A percentile compares a stretch with the other conserved stretches of the same genome.
Evolutionary conservation across 1,284 basidiomycete species (phyloP).

Genomic region (Termitomyces sp.): DNA sequence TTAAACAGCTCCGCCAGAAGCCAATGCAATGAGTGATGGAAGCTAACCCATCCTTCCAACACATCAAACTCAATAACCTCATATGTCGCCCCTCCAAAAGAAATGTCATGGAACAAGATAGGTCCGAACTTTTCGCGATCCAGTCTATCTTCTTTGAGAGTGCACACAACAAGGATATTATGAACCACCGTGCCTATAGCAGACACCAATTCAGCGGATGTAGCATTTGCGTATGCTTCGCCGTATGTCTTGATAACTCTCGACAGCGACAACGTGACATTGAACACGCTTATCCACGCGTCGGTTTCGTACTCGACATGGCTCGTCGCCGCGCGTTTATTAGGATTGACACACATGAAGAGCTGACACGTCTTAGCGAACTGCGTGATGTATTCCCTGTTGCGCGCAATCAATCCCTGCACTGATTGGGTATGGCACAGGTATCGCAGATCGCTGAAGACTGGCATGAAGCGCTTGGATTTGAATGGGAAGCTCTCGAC

Average conservation of each 20-base stretch:
- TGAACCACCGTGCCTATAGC: conserved; percentile 70
- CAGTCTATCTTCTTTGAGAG: conserved; percentile 56
- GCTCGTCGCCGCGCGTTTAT: conserved; percentile 72
- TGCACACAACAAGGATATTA: conserved; percentile 72
- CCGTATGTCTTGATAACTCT: conserved; percentile 87
- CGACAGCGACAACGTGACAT: conserved; percentile 83
- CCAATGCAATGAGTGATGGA: conserved; percentile 94
- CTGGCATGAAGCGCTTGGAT: conserved; percentile 89
- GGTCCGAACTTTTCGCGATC: conserved; percentile 62
- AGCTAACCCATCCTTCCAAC: conserved; percentile 80
- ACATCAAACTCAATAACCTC: conserved; percentile 74
- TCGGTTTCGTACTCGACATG: conserved; percentile 96
- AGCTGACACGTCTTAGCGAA: conserved; percentile 68
- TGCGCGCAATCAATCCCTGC: conserved; percentile 68
- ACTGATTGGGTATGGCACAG: conserved; percentile 72
- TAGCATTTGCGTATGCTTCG: conserved; percentile 65
- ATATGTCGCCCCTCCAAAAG: conserved; percentile 59
- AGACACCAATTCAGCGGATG: conserved; percentile 54
- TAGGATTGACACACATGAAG: conserved; percentile 89
- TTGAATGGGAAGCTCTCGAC: conserved; percentile 84
- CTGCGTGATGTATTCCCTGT: conserved; percentile 55
- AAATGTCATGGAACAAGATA: conserved; percentile 58
- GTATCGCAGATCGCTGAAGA: conserved; percentile 83
- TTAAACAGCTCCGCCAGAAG: conserved; percentile 88
- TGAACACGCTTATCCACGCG: conserved; percentile 91